These are phyloP conservation scores for Arthroderma uncinatum DNA, from an alignment of 2,329 filamentous ascomycete genomes.

Conservation along the genomic window DNA sequence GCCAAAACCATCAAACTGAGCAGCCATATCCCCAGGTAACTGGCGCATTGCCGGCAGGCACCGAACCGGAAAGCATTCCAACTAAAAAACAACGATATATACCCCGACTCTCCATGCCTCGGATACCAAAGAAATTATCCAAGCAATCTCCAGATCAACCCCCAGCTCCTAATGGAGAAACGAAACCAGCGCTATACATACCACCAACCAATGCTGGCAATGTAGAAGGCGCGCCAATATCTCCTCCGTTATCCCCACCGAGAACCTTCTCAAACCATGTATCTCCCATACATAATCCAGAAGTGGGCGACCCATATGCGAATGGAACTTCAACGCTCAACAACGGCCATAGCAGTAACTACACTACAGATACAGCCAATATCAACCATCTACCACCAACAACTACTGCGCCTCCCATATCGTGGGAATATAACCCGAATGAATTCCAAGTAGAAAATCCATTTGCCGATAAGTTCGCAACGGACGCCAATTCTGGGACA, in stretches of 20 bases:
- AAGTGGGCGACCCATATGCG: not conserved
- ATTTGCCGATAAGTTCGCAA: slow-evolving; percentile 27
- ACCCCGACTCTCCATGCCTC: not conserved
- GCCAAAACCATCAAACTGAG: not conserved
- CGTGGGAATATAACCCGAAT: slow-evolving; percentile 29
- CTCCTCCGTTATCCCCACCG: not conserved
- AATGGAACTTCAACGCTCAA: not conserved
- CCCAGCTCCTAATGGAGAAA: not conserved
- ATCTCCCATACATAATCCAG: not conserved
- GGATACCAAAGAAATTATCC: not conserved
- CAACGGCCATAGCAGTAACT: not conserved
- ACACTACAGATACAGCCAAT: not conserved
- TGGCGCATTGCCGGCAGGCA: not conserved
- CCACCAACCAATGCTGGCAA: not conserved
- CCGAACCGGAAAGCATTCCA: not conserved
- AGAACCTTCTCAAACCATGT: not conserved
- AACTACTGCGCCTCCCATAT: slow-evolving; percentile 8
- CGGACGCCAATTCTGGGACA: slow-evolving; percentile 6
- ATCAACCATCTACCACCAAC: slow-evolving; percentile 11
- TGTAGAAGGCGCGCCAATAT: not conserved
- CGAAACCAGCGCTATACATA: not conserved
- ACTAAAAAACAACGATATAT: not conserved
- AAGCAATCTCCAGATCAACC: not conserved
- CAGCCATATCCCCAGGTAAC: not conserved
- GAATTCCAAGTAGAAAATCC: slow-evolving; percentile 34